A percentile compares a stretch with the other conserved stretches of the same genome.
These are phyloP conservation scores for Ammopiptanthus mongolicus DNA, from an alignment of 306 rosid species.

Conservation along the genomic window DNA sequence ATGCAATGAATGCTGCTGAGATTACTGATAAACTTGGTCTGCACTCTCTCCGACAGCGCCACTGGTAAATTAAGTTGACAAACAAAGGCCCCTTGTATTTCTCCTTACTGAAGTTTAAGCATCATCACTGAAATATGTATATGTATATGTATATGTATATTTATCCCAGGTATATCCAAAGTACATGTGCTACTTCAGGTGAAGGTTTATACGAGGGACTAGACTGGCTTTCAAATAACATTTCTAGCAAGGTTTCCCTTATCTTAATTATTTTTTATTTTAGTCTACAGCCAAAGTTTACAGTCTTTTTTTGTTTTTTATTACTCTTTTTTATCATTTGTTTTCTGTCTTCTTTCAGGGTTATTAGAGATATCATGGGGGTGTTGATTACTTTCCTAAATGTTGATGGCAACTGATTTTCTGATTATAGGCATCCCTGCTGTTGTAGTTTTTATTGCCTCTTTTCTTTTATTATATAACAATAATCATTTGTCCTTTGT, in stretches of 20 bases:
- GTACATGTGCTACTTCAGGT: constrained; percentile 73
- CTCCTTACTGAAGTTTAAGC: background rate
- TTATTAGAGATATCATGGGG: constrained; percentile 6
- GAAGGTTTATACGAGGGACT: constrained; percentile 74
- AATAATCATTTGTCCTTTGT: background rate
- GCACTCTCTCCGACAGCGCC: constrained; percentile 64
- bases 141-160: background rate
- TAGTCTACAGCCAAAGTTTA: background rate
- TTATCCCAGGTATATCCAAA: constrained; percentile 57
- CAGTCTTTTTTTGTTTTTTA: background rate
- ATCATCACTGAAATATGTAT: background rate
- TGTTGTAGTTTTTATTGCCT: background rate
- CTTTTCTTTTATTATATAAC: background rate
- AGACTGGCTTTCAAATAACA: constrained; percentile 73
- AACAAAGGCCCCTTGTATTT: background rate
- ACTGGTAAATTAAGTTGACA: constrained; percentile 36
- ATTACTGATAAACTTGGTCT: constrained; percentile 62
- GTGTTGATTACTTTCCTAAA: background rate
- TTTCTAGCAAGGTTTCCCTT: constrained; percentile 48
- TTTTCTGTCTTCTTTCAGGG: constrained; percentile 12
- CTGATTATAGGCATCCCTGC: background rate
- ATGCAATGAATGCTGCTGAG: constrained; percentile 75
- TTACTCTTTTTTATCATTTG: background rate
- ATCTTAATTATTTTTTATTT: background rate
- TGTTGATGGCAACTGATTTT: background rate